Conservation (phyloP, 2,329 filamentous ascomycete species). For the Lecanosticta acicola region DNA sequence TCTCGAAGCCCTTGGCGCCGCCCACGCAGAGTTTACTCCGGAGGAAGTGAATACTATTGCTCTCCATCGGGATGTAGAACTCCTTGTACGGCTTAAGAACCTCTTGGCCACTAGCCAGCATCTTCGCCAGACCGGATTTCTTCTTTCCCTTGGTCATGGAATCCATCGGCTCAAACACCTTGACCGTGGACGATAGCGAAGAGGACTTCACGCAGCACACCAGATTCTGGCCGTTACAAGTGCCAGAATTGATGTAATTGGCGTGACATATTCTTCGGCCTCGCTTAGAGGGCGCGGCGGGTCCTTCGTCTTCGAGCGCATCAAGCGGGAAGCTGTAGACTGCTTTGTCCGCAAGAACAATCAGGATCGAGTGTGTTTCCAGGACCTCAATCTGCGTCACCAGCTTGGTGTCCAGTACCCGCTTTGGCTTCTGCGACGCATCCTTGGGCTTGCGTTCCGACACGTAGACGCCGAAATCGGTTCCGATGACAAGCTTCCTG, state of each 20-base stretch:
- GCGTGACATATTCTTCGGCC: slow-evolving; percentile 97
- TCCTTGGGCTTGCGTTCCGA: slow-evolving; percentile 88
- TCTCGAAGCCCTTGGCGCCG: slow-evolving; percentile 91
- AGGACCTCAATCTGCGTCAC: slow-evolving; percentile 95
- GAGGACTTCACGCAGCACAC: slow-evolving; percentile 96
- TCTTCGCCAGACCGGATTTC: slow-evolving; percentile 90
- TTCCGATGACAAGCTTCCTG: slow-evolving; percentile 88
- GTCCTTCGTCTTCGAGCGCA: slow-evolving; percentile 74
- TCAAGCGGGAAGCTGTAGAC: slow-evolving; percentile 83
- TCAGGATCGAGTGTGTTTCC: slow-evolving; percentile 85
- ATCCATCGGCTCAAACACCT: slow-evolving; percentile 98
- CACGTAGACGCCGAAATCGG: slow-evolving; percentile 87
- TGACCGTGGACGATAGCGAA: slow-evolving; percentile 89
- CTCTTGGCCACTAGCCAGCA: slow-evolving; percentile 90
- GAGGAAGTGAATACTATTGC: slow-evolving; percentile 96
- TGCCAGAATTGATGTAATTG: slow-evolving; percentile 97
- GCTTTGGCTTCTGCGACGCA: slow-evolving; percentile 62
- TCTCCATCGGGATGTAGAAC: slow-evolving; percentile 97
- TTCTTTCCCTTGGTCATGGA: slow-evolving; percentile 77
- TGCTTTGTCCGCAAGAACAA: slow-evolving; percentile 90
- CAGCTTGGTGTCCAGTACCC: slow-evolving; percentile 76
- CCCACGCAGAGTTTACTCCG: slow-evolving; percentile 95
- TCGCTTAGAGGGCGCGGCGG: slow-evolving; percentile 69
- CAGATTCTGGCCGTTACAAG: slow-evolving; percentile 86
- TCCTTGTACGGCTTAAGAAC: slow-evolving; percentile 96